Conservation (phyloP, 2,329 filamentous ascomycete species). For the Penicillium sp. region DNA sequence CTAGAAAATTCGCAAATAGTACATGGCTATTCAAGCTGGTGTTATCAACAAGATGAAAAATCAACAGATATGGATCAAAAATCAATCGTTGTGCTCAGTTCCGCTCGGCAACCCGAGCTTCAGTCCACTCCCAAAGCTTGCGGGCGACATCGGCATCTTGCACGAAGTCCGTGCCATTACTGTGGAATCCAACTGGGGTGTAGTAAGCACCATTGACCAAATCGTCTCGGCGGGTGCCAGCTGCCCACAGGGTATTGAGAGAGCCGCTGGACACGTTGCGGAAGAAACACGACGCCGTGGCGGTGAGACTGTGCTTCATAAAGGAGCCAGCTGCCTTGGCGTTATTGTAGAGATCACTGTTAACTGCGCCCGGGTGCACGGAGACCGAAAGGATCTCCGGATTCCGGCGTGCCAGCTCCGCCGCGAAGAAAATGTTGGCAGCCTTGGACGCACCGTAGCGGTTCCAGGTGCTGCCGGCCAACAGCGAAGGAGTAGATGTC, state of each 20-base stretch:
- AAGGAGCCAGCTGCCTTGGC: constrained; percentile 25
- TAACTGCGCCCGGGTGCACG: constrained; percentile 51
- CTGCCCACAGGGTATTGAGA: constrained; percentile 44
- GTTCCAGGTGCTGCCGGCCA: constrained; percentile 39
- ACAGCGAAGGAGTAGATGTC: constrained; percentile 36
- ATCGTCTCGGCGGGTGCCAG: constrained; percentile 30
- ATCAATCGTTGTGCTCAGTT: not conserved
- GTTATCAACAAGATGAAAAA: not conserved
- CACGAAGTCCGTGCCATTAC: constrained; percentile 30
- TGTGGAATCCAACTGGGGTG: constrained; percentile 37
- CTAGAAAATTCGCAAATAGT: not conserved
- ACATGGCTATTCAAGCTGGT: not conserved
- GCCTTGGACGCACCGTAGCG: constrained; percentile 54
- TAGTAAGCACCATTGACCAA: constrained; percentile 44
- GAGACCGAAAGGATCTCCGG: constrained; percentile 40
- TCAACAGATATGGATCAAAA: not conserved
- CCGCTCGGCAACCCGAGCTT: constrained; percentile 31
- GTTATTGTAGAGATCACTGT: constrained; percentile 41
- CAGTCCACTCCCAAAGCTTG: constrained; percentile 47
- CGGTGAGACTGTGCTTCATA: constrained; percentile 22
- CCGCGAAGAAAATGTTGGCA: constrained; percentile 48
- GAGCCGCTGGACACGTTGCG: constrained; percentile 36
- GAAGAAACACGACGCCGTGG: constrained; percentile 27
- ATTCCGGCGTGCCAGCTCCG: constrained; percentile 42
- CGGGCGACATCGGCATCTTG: constrained; percentile 33